Evolutionary conservation across 257 asterid species (phyloP).

Genomic region (Rehmannia glutinosa): DNA sequence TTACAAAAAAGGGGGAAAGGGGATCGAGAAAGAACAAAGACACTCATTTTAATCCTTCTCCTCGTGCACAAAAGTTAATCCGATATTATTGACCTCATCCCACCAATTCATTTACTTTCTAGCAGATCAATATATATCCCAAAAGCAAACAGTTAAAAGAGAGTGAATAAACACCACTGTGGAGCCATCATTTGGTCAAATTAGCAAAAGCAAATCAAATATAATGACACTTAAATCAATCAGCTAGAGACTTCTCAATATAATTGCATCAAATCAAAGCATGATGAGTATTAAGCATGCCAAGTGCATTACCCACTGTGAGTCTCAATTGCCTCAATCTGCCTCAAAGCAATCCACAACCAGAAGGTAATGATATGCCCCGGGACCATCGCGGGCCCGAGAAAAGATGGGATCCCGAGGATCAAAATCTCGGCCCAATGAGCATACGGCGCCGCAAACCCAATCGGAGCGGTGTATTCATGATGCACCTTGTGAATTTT

Average conservation of each 20-base stretch:
- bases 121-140: conserved; percentile 32
- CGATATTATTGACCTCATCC: conserved; percentile 43
- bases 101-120: conserved; percentile 46
- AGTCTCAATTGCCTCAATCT: conserved; percentile 97
- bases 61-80: conserved; percentile 39
- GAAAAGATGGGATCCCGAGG: conserved; percentile 93
- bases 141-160: conserved; percentile 49
- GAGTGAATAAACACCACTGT: conserved; percentile 31
- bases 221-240: conserved; percentile 36
- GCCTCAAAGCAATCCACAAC: conserved; percentile 94
- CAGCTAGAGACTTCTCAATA: conserved; percentile 22
- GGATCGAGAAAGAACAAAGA: conserved; percentile 7
- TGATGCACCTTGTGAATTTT: conserved; percentile 96
- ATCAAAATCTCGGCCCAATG: conserved; percentile 97
- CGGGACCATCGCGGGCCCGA: conserved; percentile 90
- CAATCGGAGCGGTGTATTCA: conserved; percentile 92
- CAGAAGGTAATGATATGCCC: conserved; percentile 96
- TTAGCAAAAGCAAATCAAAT: conserved; percentile 34
- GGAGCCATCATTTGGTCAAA: conserved; percentile 67
- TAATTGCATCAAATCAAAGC: conserved; percentile 38
- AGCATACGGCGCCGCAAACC: conserved; percentile 94
- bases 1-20: not conserved
- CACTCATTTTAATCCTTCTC: conserved; percentile 24
- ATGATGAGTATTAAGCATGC: conserved; percentile 46
- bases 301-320: conserved; percentile 94